Evolutionary conservation across 345 rosid species (phyloP), one percentile per base, ranked within the genome.

Genomic region (Schrenkiella parvula): DNA sequence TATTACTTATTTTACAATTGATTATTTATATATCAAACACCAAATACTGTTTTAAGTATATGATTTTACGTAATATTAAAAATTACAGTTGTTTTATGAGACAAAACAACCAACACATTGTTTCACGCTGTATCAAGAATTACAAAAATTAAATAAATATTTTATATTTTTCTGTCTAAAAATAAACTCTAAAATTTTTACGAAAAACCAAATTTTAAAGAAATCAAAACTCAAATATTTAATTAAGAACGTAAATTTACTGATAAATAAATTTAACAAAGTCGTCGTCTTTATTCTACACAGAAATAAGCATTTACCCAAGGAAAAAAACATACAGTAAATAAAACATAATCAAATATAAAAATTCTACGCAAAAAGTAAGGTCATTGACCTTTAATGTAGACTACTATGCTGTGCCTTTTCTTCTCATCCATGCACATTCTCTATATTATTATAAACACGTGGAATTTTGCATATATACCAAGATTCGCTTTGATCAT

Each of bases 351-450:
- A 65, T 64, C 41, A 64, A 73, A 48, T 32, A 51, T 51, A 23
- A 37, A 51, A 66, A 67, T 37, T 23, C 18, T 44, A 47, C 56
- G 46, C 47, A 57, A 9, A 58, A 35, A 44, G 65, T 18, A 50
- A 47, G 57, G 34, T 65, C 52, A 73, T 47, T 73, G 73, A 74
- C 78, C n/a, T 64, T 62, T 6, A 41, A 28, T 4, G 19, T 62
- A 63, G 55, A 54, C 64, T 54, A 64, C 25, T 44, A 25, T 73
- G 51, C 26, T 66, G 32, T 65, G 35, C 53, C 34, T 29, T 66
- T 74, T 65, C 37, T 66, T 65, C 38, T 74, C 61, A 28, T 58
- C 58, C 66, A 46, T 66, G 51, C 15, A 55, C 65, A 64, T 64
- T 73, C 66, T 48, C 34, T 47, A 32, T 17, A 57, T 28, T 50